Conservation (phyloP, 1,139 yeast genomes). For the Saccharomycopsis phalli region DNA sequence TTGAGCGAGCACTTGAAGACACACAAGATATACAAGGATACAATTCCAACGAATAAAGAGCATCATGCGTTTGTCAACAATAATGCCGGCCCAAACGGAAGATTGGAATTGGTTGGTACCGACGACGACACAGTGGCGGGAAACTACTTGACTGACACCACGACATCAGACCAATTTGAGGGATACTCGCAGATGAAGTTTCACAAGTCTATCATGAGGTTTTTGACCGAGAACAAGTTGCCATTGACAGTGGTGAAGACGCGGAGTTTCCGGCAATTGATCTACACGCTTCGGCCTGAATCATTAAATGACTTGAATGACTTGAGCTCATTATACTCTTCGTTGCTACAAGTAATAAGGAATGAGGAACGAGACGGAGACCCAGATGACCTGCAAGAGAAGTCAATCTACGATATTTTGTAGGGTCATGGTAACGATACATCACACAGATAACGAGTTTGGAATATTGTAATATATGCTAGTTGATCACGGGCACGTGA, state of each 20-base stretch:
- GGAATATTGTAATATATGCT: background rate
- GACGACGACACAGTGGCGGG: constrained; percentile 10
- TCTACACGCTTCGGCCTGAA: constrained; percentile 42
- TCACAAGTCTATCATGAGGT: constrained; percentile 43
- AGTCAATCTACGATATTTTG: too few relatives aligned
- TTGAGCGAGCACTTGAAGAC: constrained; percentile 48
- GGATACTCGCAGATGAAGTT: constrained; percentile 40
- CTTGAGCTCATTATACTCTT: constrained; percentile 37
- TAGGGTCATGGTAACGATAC: too few relatives aligned
- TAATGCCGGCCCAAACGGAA: background rate
- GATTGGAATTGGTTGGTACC: constrained; percentile 3
- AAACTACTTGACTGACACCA: constrained; percentile 10
- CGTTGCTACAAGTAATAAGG: constrained; percentile 39
- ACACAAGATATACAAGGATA: constrained; percentile 38
- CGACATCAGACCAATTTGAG: constrained; percentile 32
- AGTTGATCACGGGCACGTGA: background rate
- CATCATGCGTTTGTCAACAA: constrained; percentile 1
- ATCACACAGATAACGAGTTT: background rate
- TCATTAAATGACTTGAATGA: constrained; percentile 40
- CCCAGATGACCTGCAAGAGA: background rate
- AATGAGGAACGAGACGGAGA: constrained; percentile 14
- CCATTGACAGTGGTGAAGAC: constrained; percentile 41
- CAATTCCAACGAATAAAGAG: constrained; percentile 23
- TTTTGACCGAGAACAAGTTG: constrained; percentile 43
- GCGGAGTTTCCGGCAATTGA: constrained; percentile 43